Conservation (phyloP, 2,329 filamentous ascomycete genomes). For the Hypoxylon sp. region DNA sequence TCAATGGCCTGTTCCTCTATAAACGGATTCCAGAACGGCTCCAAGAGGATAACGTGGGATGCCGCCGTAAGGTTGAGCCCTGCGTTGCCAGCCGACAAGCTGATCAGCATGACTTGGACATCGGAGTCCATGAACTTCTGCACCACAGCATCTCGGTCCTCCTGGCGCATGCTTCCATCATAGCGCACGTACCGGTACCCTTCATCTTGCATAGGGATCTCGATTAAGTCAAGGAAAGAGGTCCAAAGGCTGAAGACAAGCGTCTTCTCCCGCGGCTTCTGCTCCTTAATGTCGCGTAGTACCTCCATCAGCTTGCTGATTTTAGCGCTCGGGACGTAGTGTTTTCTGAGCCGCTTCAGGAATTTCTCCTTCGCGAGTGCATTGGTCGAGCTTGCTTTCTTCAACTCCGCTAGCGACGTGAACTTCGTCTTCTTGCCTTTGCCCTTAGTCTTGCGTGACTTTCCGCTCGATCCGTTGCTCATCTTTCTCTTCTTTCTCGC, state of each 20-base stretch:
- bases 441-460: constrained; percentile 31
- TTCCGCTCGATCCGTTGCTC: constrained; percentile 34
- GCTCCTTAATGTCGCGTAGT: constrained; percentile 46
- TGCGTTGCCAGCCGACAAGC: constrained; percentile 81
- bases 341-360: constrained; percentile 46
- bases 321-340: constrained; percentile 53
- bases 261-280: constrained; percentile 51
- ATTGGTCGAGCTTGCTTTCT: constrained; percentile 47
- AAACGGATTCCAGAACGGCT: constrained; percentile 85
- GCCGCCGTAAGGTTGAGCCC: constrained; percentile 80
- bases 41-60: constrained; percentile 80
- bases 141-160: constrained; percentile 47
- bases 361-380: constrained; percentile 49
- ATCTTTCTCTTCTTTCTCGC: constrained; percentile 26
- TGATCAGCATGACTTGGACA: constrained; percentile 74
- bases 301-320: constrained; percentile 53
- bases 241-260: constrained; percentile 56
- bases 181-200: constrained; percentile 52
- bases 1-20: constrained; percentile 84
- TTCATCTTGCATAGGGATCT: constrained; percentile 52
- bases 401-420: constrained; percentile 47
- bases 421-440: constrained; percentile 34
- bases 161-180: constrained; percentile 52
- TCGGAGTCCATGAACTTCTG: constrained; percentile 50
- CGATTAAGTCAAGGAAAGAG: constrained; percentile 55